Base-by-base conservation (phyloP, 805 yeast genomes). In the Scheffersomyces lignosus region DNA sequence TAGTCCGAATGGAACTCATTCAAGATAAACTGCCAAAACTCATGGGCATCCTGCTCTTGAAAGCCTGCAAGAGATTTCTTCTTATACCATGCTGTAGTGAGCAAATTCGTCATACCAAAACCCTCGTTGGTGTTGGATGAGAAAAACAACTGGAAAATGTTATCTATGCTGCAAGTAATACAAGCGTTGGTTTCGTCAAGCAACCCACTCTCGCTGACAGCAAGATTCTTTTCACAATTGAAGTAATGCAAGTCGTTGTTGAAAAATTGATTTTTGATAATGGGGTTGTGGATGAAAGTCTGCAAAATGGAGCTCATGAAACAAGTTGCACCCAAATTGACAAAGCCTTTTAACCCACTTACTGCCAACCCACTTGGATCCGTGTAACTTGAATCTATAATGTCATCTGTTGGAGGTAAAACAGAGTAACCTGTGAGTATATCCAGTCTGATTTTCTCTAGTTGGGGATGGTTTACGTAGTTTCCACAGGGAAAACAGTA, bases 1-100 rank as follows among this genome's bases (percentile, higher is more conserved):
- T 70, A 68, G 41, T 62, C 66, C 37, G 60, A 63, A 60, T 93
- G 99, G 38, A 93, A 62, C 60, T 89, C 95, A 60, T 91, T 86
- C 26, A 91, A 70, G 18, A 91, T 54, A 56, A 91, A 90, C 56
- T 93, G 97, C 83, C 95, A 83, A 61, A 91, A 93, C 61, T 93
- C 99, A 62, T 93, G 99, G 0, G 99, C 98, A 58, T 93, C 99
- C 62, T 93, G 99, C 61, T 93, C 97, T 24, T 93, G 84, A 48
- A 90, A 90, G 1, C 99, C 99, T 0, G 97, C 96, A 40, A 93
- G 74, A 23, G 88, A 77, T 47, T 85, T 78, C 49, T 87, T 86
- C 31, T 83, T 81, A 51, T 81, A 82, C 91, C 96, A 89, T 1
- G 96, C 83, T 9, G 96, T 87, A n/a, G 78, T 73, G 33, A 93